phyloP scores from a whole-genome alignment of 768 basidiomycete species.

The Pisolithus albus region DNA sequence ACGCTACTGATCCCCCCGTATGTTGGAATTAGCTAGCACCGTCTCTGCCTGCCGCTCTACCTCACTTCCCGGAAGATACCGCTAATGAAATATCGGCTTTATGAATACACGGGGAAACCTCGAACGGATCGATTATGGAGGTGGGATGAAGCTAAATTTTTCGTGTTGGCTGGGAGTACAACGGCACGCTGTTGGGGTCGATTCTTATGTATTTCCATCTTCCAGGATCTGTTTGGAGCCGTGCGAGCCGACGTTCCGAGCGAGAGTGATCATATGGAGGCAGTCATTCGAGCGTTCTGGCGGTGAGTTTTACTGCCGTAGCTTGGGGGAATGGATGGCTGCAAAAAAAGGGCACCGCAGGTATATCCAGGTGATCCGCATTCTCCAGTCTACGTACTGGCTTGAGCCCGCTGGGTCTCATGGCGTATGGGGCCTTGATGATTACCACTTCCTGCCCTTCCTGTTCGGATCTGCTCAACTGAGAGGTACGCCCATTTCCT shows the following conservation, averaged over 20 bases:
- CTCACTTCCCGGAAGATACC: constrained; percentile 50
- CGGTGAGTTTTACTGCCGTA: constrained; percentile 35
- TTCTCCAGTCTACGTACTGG: constrained; percentile 92
- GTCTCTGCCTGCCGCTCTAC: constrained; percentile 51
- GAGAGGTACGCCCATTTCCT: constrained; percentile 31
- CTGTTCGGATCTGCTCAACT: constrained; percentile 82
- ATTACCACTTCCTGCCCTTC: constrained; percentile 95
- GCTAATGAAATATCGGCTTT: constrained; percentile 68
- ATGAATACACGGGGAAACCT: constrained; percentile 87
- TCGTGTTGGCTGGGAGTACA: constrained; percentile 96
- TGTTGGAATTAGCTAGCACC: constrained; percentile 38
- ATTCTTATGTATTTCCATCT: not conserved
- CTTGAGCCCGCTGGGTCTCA: constrained; percentile 98
- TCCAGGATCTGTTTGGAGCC: constrained; percentile 73
- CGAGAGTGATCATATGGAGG: constrained; percentile 59
- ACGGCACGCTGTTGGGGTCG: constrained; percentile 20
- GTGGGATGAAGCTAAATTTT: constrained; percentile 98
- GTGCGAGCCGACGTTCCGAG: constrained; percentile 59
- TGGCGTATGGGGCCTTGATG: constrained; percentile 95
- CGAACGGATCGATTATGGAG: constrained; percentile 95
- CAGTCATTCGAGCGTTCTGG: constrained; percentile 89
- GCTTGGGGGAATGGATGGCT: not conserved
- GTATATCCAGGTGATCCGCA: constrained; percentile 76
- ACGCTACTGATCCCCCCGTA: not conserved
- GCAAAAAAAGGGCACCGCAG: constrained; percentile 18